Evolutionary conservation across 495 filamentous ascomycete genomes (phyloP), one percentile per base, ranked within the genome.

Genomic region (Saxophila tyrrhenica): DNA sequence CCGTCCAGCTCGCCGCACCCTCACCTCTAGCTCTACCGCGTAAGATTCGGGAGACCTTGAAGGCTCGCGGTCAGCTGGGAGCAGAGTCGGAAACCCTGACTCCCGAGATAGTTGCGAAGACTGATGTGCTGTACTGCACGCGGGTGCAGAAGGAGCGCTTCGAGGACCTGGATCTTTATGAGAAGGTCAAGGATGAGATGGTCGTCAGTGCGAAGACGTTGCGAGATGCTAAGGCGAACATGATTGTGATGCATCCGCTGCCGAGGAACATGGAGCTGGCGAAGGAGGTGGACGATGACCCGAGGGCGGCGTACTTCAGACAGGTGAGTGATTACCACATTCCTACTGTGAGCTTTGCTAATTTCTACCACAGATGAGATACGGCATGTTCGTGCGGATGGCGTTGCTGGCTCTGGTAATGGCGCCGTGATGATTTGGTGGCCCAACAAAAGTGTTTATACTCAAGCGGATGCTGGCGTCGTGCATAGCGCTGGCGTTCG

Each of bases 331-430:
- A 25, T 45, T 51, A 21, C 11, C 53, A 1, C 24, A 2, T 43
- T 16, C 45, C 8, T 21, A 20, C 38, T 20, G 24, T 43, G 41
- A 21, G 45, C 45, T 3, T 72, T 67, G 74, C 73, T 74, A 65
- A 75, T 63, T n/a, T 22, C 25, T 20, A 35, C 48, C 61, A 52
- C 65, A 98, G 94, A 98, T 98, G 92, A 79, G 83, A 70, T 96
- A 97, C 72, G 92, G 92, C 55, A 81, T 98, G 51, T 97, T 95
- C 76, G 92, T 86, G 70, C 84, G 92, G 57, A 98, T 98, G 90
- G 92, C 92, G 50, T 73, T 98, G 72, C 75, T 98, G 64, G 92
- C 92, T 54, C 71, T 98, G 67, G 84, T 97, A 65, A 79, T 98
- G 85, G 29, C 48, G n/a, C 20, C 48, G 16, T 50, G 20, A 48